These are phyloP conservation scores for Penicillium janthinellum DNA, from an alignment of 2,329 filamentous ascomycete genomes.

Conservation along the genomic window DNA sequence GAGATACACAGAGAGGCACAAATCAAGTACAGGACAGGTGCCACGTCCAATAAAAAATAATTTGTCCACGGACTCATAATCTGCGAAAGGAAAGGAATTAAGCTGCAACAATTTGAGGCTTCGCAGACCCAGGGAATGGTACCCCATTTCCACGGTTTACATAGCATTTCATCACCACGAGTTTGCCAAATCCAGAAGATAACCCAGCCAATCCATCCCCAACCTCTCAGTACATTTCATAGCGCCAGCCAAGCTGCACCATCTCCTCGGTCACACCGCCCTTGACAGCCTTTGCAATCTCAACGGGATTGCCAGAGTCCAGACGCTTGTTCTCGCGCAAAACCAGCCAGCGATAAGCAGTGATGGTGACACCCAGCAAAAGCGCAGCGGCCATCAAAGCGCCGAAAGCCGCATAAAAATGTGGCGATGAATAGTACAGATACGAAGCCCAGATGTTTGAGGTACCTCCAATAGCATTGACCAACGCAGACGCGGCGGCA, in stretches of 20 bases:
- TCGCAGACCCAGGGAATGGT: too few species aligned
- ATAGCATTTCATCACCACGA: neutral
- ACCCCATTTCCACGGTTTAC: too few species aligned
- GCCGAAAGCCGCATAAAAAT: slow-evolving; percentile 47
- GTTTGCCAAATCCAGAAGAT: neutral
- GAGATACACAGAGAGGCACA: too few species aligned
- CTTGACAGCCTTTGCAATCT: slow-evolving; percentile 45
- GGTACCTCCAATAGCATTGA: slow-evolving; percentile 38
- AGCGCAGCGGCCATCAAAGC: slow-evolving; percentile 34
- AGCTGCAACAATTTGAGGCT: too few species aligned
- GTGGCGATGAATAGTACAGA: slow-evolving; percentile 27
- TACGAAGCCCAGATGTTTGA: slow-evolving; percentile 32
- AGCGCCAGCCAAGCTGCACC: slow-evolving; percentile 47
- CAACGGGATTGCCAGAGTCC: slow-evolving; percentile 39
- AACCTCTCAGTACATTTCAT: slow-evolving; percentile 44
- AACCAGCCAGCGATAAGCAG: slow-evolving; percentile 43
- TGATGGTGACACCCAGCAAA: slow-evolving; percentile 38
- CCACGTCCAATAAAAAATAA: too few species aligned
- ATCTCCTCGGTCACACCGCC: slow-evolving; percentile 50
- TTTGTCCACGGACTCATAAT: too few species aligned
- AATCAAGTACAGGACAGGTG: too few species aligned
- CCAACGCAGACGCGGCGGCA: slow-evolving; percentile 45
- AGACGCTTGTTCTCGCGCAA: slow-evolving; percentile 44
- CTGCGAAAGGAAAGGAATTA: too few species aligned
- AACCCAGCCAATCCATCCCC: neutral